phyloP scores from a whole-genome alignment of 2,329 filamentous ascomycete genomes.

The Arachnomyces sp. region DNA sequence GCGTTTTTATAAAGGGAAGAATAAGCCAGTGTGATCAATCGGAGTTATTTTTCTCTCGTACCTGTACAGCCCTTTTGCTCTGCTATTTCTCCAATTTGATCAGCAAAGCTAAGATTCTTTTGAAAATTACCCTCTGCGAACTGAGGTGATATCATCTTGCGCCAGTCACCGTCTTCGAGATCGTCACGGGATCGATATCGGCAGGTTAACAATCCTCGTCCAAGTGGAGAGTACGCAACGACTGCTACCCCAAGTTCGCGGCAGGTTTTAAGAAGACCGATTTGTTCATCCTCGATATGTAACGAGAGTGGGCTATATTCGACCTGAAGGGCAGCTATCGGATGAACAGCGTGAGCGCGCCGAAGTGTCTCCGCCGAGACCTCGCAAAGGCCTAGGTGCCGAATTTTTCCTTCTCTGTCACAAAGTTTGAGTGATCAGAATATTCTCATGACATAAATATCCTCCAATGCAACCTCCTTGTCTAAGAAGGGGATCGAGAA shows the following conservation, averaged over 20 bases:
- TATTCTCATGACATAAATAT: no score
- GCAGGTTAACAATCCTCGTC: conserved; percentile 39
- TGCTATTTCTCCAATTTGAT: conserved; percentile 43
- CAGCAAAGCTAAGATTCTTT: conserved; percentile 49
- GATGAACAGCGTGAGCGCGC: conserved; percentile 43
- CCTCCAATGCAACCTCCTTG: no score
- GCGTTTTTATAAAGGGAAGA: no score
- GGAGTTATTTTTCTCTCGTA: no score
- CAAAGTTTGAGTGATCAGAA: no score
- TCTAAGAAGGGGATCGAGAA: no score
- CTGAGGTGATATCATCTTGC: conserved; percentile 26
- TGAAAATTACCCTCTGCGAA: conserved; percentile 46
- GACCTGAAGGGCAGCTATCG: conserved; percentile 47
- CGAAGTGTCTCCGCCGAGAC: conserved; percentile 43
- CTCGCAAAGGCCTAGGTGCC: conserved; percentile 46
- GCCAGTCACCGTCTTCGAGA: conserved; percentile 32
- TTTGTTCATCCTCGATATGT: conserved; percentile 39
- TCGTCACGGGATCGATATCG: conserved; percentile 33
- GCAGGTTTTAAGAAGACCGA: conserved; percentile 18
- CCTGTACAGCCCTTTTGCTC: conserved; percentile 45
- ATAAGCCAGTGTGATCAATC: no score
- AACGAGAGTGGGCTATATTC: conserved; percentile 46
- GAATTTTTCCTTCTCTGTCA: conserved; percentile 41
- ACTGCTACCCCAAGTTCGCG: conserved; percentile 32
- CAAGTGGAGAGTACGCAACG: conserved; percentile 37